Evolutionary conservation across 805 yeast genomes (phyloP), one percentile per base, ranked within the genome.

Genomic region (Candida chilensis): DNA sequence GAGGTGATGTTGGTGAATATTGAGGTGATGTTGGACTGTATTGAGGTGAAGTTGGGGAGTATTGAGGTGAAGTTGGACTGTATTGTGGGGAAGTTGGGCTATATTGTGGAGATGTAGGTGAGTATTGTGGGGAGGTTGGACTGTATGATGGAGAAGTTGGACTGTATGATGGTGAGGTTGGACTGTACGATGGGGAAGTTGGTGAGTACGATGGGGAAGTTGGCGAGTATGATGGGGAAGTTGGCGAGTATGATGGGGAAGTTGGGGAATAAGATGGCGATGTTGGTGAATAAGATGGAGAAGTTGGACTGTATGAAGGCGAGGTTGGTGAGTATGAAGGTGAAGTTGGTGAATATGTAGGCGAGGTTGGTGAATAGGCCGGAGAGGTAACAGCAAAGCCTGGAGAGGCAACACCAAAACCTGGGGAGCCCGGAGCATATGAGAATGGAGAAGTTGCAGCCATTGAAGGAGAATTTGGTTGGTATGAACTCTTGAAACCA

Each of bases 31-130:
- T 75, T 30, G 84, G 83, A 0, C 71, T 59, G 49, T 77, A 73
- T 16, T 51, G 37, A 41, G 92, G 90, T 5, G 84, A 74, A 1
- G 92, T 82, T 28, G 95, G 95, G 1, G 79, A 67, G 54, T 85
- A 85, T 1, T 59, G 42, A 36, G 96, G 96, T 0, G 90, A 78
- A 0, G 95, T 84, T 37, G 92, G 90, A 0, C 74, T 63, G 47
- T 79, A 80, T 4, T 56, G 45, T 39, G 82, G 82, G 1, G 82
- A 73, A 0, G 92, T 82, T 30, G 94, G 94, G 3, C 78, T 67
- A 50, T 85, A 87, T 7, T 66, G 48, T 44, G 95, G 95, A 0
- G 88, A 77, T 0, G 95, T 82, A 38, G 95, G 94, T 0, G 81
- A 69, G 45, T 78, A 79, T 11, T 57, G 43, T 37, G 88, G 87